These are phyloP conservation scores for Microbotryum scabiosae DNA, from an alignment of 1,284 basidiomycete genomes.

Conservation along the genomic window DNA sequence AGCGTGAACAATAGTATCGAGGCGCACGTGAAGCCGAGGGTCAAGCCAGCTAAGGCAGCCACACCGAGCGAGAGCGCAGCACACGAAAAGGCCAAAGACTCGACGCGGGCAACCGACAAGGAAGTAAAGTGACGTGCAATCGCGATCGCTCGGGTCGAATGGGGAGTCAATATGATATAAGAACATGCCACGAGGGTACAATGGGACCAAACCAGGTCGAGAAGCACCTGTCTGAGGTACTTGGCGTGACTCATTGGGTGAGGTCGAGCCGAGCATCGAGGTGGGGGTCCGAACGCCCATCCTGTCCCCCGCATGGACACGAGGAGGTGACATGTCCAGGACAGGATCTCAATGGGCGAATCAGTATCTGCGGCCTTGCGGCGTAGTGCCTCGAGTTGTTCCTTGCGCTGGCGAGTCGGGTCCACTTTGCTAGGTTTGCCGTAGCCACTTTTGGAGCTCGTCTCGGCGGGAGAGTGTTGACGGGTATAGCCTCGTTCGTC, in stretches of 20 bases:
- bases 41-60: constrained; percentile 19
- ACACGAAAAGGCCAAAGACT: constrained; percentile 1
- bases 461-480: background rate
- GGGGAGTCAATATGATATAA: constrained; percentile 8
- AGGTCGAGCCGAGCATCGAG: background rate
- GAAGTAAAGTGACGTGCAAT: background rate
- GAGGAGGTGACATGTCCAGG: constrained; percentile 13
- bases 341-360: constrained; percentile 8
- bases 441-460: background rate
- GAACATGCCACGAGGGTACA: constrained; percentile 10
- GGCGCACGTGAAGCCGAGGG: constrained; percentile 13
- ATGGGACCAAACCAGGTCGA: constrained; percentile 19
- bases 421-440: background rate
- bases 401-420: background rate
- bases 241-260: constrained; percentile 3
- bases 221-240: constrained; percentile 9
- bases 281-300: constrained; percentile 20
- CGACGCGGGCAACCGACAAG: background rate
- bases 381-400: constrained; percentile 7
- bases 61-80: constrained; percentile 14
- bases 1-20: constrained; percentile 10
- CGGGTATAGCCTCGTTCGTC: background rate
- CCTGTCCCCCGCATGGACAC: constrained; percentile 25
- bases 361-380: constrained; percentile 5
- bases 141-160: no score